These are phyloP conservation scores for Rhodotorula graminis DNA, from an alignment of 768 basidiomycete genomes.

Conservation along the genomic window DNA sequence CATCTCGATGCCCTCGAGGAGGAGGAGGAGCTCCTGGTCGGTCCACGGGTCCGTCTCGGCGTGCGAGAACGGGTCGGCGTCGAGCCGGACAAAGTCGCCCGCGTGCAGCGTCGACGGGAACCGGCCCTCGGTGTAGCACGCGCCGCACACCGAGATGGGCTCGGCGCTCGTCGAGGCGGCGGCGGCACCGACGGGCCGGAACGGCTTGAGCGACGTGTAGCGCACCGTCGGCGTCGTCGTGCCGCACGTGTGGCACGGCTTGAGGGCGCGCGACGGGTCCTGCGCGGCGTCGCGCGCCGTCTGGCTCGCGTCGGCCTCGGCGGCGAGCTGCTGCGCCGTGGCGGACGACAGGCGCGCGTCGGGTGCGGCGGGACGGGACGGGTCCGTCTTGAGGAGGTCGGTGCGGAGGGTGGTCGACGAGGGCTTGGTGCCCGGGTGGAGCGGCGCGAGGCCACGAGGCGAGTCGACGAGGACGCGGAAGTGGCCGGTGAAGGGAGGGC, in stretches of 20 bases:
- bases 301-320: conserved; percentile 78
- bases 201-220: conserved; percentile 77
- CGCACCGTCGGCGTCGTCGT: conserved; percentile 71
- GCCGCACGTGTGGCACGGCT: conserved; percentile 84
- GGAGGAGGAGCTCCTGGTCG: conserved; percentile 78
- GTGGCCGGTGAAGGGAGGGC: conserved; percentile 96
- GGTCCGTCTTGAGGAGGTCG: conserved; percentile 39
- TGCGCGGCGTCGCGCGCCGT: conserved; percentile 53
- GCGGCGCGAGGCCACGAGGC: conserved; percentile 87
- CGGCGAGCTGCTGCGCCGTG: conserved; percentile 55
- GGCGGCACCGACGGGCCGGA: background rate
- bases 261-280: conserved; percentile 63
- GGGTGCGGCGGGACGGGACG: conserved; percentile 48
- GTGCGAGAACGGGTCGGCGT: conserved; percentile 23
- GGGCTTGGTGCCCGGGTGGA: conserved; percentile 55
- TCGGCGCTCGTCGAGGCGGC: conserved; percentile 57
- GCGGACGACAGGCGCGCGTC: conserved; percentile 50
- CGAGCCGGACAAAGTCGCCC: conserved; percentile 76
- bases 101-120: conserved; percentile 95
- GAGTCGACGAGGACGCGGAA: conserved; percentile 97
- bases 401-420: conserved; percentile 16
- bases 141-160: conserved; percentile 71
- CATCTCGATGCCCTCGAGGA: conserved; percentile 98
- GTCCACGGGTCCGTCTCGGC: conserved; percentile 66
- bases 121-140: conserved; percentile 92